These are phyloP conservation scores for Prinsepia uniflora DNA, from an alignment of 306 rosid species.

Conservation along the genomic window DNA sequence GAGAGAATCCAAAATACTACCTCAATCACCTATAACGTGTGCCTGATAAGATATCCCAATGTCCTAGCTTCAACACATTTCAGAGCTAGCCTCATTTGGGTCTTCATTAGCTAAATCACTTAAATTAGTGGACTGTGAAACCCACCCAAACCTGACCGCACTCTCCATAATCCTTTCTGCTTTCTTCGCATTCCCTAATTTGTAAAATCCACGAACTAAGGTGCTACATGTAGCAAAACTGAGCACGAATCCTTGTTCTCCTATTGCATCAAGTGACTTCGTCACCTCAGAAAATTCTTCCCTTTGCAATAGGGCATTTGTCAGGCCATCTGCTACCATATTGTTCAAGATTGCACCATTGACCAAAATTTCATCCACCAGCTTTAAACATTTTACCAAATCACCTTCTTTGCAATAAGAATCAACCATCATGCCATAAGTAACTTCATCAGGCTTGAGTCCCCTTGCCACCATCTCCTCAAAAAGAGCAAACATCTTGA, in stretches of 20 bases:
- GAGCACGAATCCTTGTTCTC: slow-evolving; percentile 25
- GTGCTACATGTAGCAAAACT: slow-evolving; percentile 23
- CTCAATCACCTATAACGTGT: not conserved
- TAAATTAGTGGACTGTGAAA: slow-evolving; percentile 28
- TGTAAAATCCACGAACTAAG: slow-evolving; percentile 31
- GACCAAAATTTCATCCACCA: slow-evolving; percentile 30
- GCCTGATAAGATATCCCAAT: not conserved
- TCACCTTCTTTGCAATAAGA: slow-evolving; percentile 41
- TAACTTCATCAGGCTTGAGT: slow-evolving; percentile 29
- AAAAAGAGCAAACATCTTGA: slow-evolving; percentile 31
- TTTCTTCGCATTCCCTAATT: slow-evolving; percentile 22
- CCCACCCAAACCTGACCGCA: slow-evolving; percentile 39
- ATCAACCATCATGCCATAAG: slow-evolving; percentile 28
- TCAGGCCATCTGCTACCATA: slow-evolving; percentile 20
- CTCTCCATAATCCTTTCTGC: slow-evolving; percentile 35
- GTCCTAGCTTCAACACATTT: slow-evolving; percentile 4
- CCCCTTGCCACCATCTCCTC: slow-evolving; percentile 39
- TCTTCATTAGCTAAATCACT: slow-evolving; percentile 24
- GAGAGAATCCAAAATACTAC: slow-evolving; percentile 7
- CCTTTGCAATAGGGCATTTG: slow-evolving; percentile 24
- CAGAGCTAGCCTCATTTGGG: slow-evolving; percentile 14
- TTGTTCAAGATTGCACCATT: slow-evolving; percentile 22
- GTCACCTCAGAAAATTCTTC: slow-evolving; percentile 14
- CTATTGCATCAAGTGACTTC: slow-evolving; percentile 34
- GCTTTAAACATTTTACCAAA: slow-evolving; percentile 25